Conservation (phyloP, 108 stramenopile species). For the Nannochloropsis gaditana region DNA sequence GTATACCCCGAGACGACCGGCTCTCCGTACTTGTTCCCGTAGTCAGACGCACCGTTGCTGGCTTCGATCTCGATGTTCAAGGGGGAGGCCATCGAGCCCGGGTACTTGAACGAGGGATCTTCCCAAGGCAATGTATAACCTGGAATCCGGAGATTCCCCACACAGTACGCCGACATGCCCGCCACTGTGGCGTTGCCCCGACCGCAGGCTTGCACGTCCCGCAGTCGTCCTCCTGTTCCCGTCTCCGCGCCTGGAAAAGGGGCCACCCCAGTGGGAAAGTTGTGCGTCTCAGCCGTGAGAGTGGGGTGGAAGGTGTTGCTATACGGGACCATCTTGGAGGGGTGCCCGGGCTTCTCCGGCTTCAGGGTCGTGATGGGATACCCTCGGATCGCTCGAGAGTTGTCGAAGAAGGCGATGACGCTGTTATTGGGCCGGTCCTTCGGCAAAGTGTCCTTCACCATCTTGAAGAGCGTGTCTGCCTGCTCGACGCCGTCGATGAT, state of each 20-base stretch:
- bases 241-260: conserved; percentile 99
- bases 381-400: conserved; percentile 86
- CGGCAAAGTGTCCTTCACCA: conserved; percentile 89
- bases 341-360: conserved; percentile 31
- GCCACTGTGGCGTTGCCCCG: conserved; percentile 83
- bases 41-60: conserved; percentile 94
- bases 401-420: conserved; percentile 97
- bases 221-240: conserved; percentile 93
- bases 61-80: conserved; percentile 87
- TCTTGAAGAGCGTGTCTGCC: conserved; percentile 81
- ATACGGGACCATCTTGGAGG: conserved; percentile 26
- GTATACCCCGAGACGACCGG: conserved; percentile 94
- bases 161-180: conserved; percentile 90
- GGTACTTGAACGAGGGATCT: conserved; percentile 66
- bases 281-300: conserved; percentile 98
- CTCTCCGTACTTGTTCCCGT: conserved; percentile 99
- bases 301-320: conserved; percentile 79
- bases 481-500: conserved; percentile 91
- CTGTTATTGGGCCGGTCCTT: conserved; percentile 67
- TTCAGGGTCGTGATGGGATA: conserved; percentile 41
- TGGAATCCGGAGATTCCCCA: conserved; percentile 90
- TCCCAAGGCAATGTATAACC: conserved; percentile 92
- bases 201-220: conserved; percentile 98
- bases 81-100: conserved; percentile 76
- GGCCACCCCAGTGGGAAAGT: conserved; percentile 97